phyloP scores from a whole-genome alignment of 805 yeast species.

The Yamadazyma takamatsuzukensis region DNA sequence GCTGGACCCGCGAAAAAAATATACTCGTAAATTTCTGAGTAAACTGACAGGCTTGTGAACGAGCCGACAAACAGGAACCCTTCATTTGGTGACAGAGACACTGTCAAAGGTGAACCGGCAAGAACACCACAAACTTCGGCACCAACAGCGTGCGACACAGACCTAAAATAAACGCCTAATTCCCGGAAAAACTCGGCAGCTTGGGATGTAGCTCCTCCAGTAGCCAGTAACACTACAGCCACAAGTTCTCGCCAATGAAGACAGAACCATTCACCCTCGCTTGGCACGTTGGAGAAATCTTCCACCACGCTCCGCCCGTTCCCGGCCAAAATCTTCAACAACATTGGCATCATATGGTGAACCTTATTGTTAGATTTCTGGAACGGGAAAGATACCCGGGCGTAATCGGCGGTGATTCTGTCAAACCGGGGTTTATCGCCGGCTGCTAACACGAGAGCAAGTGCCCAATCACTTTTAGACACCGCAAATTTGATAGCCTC shows the following conservation, averaged over 20 bases:
- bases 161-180: slow-evolving; percentile 46
- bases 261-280: slow-evolving; percentile 47
- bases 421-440: slow-evolving; percentile 61
- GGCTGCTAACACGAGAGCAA: slow-evolving; percentile 69
- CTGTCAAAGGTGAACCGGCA: slow-evolving; percentile 37
- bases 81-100: slow-evolving; percentile 10
- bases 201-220: slow-evolving; percentile 23
- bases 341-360: slow-evolving; percentile 46
- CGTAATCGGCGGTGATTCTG: slow-evolving; percentile 54
- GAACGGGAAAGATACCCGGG: slow-evolving; percentile 43
- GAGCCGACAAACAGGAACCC: slow-evolving; percentile 25
- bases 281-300: slow-evolving; percentile 40
- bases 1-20: slow-evolving; percentile 29
- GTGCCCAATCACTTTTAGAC: slow-evolving; percentile 66
- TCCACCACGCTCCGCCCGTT: slow-evolving; percentile 51
- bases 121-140: slow-evolving; percentile 45
- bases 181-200: slow-evolving; percentile 43
- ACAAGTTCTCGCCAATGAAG: slow-evolving; percentile 46
- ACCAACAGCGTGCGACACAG: slow-evolving; percentile 26
- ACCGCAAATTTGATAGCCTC: slow-evolving; percentile 65
- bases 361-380: slow-evolving; percentile 37
- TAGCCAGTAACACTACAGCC: slow-evolving; percentile 37
- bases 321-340: slow-evolving; percentile 65
- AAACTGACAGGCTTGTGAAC: slow-evolving; percentile 29
- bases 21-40: slow-evolving; percentile 72